Conservation (phyloP, 495 filamentous ascomycete genomes). For the Lasiosphaeriaceae sp. region DNA sequence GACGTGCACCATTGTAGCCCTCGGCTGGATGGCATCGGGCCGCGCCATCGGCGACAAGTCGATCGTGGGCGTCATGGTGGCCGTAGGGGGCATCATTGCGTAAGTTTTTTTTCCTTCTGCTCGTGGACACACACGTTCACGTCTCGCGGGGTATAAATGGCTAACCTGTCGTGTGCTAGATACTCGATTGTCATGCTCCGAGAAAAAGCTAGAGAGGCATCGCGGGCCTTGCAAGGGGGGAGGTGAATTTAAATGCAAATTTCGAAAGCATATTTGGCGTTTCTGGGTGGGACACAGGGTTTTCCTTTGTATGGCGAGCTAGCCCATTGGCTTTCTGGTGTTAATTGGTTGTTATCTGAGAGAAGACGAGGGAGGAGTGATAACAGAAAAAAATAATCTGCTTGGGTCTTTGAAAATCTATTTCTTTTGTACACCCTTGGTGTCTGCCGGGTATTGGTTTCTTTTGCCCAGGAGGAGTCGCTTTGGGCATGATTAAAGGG, state of each 20-base stretch:
- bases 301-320: background rate
- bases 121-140: background rate
- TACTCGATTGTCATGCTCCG: conserved; percentile 52
- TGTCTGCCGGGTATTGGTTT: too few relatives aligned
- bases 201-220: conserved; percentile 21
- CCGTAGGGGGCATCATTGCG: conserved; percentile 53
- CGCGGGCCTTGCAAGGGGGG: background rate
- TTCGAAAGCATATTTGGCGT: too few relatives aligned
- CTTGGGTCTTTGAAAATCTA: background rate
- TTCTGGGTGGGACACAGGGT: too few relatives aligned
- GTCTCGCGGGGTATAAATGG: too few relatives aligned
- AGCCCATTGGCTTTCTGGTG: background rate
- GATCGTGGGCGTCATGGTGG: conserved; percentile 49
- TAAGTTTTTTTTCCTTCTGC: conserved; percentile 16
- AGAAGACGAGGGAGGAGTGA: background rate
- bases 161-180: conserved; percentile 21
- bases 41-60: conserved; percentile 49
- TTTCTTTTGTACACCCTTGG: background rate
- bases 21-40: conserved; percentile 54
- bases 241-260: background rate
- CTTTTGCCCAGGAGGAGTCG: too few relatives aligned
- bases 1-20: conserved; percentile 55
- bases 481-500: too few relatives aligned
- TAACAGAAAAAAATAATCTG: background rate
- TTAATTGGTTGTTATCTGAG: background rate